phyloP scores from a whole-genome alignment of 2,329 filamentous ascomycete species.

The Lojkania enalia region DNA sequence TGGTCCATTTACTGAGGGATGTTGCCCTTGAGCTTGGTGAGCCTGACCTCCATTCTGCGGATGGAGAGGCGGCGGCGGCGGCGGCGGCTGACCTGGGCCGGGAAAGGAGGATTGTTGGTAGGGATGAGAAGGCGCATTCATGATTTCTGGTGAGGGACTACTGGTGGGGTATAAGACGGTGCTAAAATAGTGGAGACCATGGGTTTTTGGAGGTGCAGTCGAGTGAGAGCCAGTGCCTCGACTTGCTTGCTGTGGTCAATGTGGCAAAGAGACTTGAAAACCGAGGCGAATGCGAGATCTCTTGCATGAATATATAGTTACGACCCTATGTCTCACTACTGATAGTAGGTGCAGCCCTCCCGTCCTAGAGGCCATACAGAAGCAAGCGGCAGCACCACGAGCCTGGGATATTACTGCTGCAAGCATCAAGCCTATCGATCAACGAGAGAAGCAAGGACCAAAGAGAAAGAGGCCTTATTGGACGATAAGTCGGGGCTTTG shows the following conservation, averaged over 20 bases:
- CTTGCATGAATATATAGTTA: too few species aligned
- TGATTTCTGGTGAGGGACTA: not conserved
- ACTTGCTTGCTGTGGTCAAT: not conserved
- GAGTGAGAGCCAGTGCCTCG: too few species aligned
- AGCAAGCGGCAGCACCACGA: too few species aligned
- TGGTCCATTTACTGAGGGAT: not conserved
- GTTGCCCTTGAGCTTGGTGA: slow-evolving; percentile 1
- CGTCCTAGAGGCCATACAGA: too few species aligned
- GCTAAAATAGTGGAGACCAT: too few species aligned
- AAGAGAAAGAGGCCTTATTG: slow-evolving; percentile 8
- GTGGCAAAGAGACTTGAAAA: not conserved
- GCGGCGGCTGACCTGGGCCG: not conserved
- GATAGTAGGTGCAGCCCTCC: too few species aligned
- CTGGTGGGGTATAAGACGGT: not conserved
- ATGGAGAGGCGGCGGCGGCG: not conserved
- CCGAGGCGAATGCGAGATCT: too few species aligned
- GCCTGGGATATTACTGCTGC: too few species aligned
- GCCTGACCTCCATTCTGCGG: slow-evolving; percentile 2
- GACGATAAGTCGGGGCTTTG: slow-evolving; percentile 5
- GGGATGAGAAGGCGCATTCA: not conserved
- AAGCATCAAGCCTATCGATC: too few species aligned
- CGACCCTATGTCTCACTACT: too few species aligned
- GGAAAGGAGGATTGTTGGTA: not conserved
- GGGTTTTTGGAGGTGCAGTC: too few species aligned
- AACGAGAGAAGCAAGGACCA: not conserved